Evolutionary conservation across 306 rosid genomes (phyloP).

Genomic region (Calophaca sinica): DNA sequence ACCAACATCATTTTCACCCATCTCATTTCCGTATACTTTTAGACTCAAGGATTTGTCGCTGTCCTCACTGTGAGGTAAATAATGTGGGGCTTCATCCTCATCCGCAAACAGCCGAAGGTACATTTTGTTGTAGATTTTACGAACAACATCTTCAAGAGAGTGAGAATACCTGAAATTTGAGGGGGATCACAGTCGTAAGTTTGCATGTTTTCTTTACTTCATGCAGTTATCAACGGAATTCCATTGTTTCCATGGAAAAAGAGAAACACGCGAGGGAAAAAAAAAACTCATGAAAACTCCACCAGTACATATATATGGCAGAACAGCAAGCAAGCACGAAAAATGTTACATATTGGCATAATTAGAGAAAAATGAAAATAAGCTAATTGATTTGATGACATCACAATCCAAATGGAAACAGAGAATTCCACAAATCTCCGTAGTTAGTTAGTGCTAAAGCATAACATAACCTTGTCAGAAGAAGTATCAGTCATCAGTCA

Average conservation of each 20-base stretch:
- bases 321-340: slow-evolving; percentile 6
- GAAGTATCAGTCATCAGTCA: neutral
- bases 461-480: neutral
- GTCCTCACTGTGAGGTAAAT: slow-evolving; percentile 74
- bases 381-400: neutral
- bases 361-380: slow-evolving; percentile 6
- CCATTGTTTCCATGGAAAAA: slow-evolving; percentile 8
- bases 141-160: slow-evolving; percentile 72
- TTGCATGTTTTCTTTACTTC: slow-evolving; percentile 40
- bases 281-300: slow-evolving; percentile 26
- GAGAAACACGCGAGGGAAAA: neutral
- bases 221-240: neutral
- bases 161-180: slow-evolving; percentile 74
- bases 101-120: slow-evolving; percentile 73
- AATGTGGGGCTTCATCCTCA: slow-evolving; percentile 63
- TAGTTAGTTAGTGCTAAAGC: neutral
- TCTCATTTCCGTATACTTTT: slow-evolving; percentile 54
- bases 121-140: slow-evolving; percentile 74
- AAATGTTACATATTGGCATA: slow-evolving; percentile 19
- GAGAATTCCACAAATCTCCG: neutral
- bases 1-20: slow-evolving; percentile 58
- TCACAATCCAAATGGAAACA: slow-evolving; percentile 29
- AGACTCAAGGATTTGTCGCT: slow-evolving; percentile 63
- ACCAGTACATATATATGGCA: neutral
- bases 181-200: slow-evolving; percentile 24